Evolutionary conservation across 1,284 basidiomycete species (phyloP), one percentile per base, ranked within the genome.

Genomic region (Puccinia hordei): DNA sequence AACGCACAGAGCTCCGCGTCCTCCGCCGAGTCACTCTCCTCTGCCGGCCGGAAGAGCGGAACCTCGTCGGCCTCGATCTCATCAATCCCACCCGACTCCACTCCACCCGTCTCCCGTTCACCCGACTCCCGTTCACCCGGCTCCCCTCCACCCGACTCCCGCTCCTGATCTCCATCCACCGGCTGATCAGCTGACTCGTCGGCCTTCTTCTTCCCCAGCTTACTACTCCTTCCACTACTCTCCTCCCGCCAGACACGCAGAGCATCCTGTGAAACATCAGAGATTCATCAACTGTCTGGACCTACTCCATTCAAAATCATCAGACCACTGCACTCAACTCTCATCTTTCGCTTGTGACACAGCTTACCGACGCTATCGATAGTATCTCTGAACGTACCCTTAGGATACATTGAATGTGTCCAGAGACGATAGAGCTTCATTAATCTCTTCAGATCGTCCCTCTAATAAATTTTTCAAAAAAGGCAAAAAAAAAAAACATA

Each of bases 361-460:
- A 96, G 86, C 83, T 91, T 92, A 87, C 97, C 95, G 6, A 96
- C 89, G 2, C 91, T 88, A 46, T 89, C 87, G 9, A 95, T 89
- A 0, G 93, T 95, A 85, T 95, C 93, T 66, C 88, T 88, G 85
- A 97, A 95, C 73, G 91, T 90, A 10, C 89, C 91, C 84, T 92
- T 93, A 2, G 95, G 94, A 84, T 92, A 95, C 89, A 98, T 89
- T 82, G 89, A 89, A 86, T 97, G 95, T 1, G 93, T 89, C 95
- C 95, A 98, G 83, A 94, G 91, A 83, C 94, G 93, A 84, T 97
- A 97, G 74, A 92, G 87, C 82, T 91, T 90, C 76, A 97, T 87
- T 22, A 97, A 86, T 46, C 91, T 88, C 82, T 90, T 89, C 51
- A 98, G 88, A 85, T 98, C 94, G 76, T 89, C 86, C 30, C 87